Evolutionary conservation across 2,329 filamentous ascomycete species (phyloP), one percentile per base, ranked within the genome.

Genomic region (Calycina marina): DNA sequence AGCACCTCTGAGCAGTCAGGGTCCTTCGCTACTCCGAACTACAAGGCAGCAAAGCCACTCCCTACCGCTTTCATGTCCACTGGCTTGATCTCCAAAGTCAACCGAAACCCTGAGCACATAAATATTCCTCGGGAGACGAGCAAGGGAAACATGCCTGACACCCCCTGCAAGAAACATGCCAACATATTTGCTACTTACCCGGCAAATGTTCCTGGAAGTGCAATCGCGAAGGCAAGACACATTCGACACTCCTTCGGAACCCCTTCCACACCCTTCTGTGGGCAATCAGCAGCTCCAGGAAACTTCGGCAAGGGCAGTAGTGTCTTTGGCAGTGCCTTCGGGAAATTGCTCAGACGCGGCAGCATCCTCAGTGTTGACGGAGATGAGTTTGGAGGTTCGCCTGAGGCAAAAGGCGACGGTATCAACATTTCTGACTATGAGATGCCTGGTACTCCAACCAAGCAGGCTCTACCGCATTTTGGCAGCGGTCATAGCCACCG

Each of bases 391-490:
- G 40, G 34, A 26, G 47, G 38, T 25, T 54, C 51, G 27, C 50
- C 50, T 25, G 82, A 93, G 30, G 60, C 67, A 36, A 66, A 69
- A 42, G 61, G 67, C 42, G 67, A 74, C 36, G 67, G 63, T 42
- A 71, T 76, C 44, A 55, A 59, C 4, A 63, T 66, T 32, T 62
- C 58, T 12, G 82, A 86, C 36, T 65, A 60, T 24, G 85, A 93
- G 30, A 63, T 88, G 36, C 86, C 88, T n/a, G 86, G 88, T 1
- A 98, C 90, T 1, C 90, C 90, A 1, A 96, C 90, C 0, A 96
- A 93, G 56, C 72, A 72, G 43, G 56, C 60, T 51, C 37, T 58
- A 58, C 34, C 60, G 54, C 28, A 37, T 13, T 43, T 43, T 31
- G 49, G 47, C 10, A 53, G 51, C 31, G 51, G 49, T 4, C 50